phyloP scores from a whole-genome alignment of 1,139 yeast species.

The Candida tunisiensis region DNA sequence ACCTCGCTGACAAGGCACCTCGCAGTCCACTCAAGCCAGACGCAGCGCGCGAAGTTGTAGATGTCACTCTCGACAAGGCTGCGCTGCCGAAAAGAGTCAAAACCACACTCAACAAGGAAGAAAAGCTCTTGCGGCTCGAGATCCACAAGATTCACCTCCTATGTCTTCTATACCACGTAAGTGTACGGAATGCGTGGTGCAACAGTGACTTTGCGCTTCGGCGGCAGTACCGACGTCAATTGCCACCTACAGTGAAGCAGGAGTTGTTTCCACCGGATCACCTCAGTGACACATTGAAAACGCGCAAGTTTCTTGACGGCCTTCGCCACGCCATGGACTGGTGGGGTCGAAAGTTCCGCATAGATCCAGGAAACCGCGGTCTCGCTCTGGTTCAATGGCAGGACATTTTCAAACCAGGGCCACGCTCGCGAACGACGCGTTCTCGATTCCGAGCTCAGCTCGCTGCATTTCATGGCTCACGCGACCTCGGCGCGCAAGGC shows the following conservation, averaged over 20 bases:
- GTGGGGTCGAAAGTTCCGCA: too few species aligned
- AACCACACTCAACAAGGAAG: conserved; percentile 23
- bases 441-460: conserved; percentile 10
- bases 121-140: conserved; percentile 30
- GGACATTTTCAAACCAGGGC: too few species aligned
- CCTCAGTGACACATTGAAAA: conserved; percentile 27
- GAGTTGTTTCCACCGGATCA: conserved; percentile 31
- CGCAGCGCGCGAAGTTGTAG: conserved; percentile 4
- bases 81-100: not conserved
- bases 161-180: conserved; percentile 47
- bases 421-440: too few species aligned
- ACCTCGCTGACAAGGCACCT: conserved; percentile 6
- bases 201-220: conserved; percentile 29
- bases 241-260: conserved; percentile 29
- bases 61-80: conserved; percentile 2
- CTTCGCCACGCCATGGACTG: conserved; percentile 42
- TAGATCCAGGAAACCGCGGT: too few species aligned
- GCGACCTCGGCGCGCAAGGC: conserved; percentile 78
- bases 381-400: too few species aligned
- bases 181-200: conserved; percentile 59
- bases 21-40: too few species aligned
- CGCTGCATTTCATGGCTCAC: conserved; percentile 31
- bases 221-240: conserved; percentile 16
- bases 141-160: conserved; percentile 48
- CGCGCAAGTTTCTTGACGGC: conserved; percentile 63